Conservation (phyloP, 176 grass and related monocot genomes). For the Olyra latifolia region DNA sequence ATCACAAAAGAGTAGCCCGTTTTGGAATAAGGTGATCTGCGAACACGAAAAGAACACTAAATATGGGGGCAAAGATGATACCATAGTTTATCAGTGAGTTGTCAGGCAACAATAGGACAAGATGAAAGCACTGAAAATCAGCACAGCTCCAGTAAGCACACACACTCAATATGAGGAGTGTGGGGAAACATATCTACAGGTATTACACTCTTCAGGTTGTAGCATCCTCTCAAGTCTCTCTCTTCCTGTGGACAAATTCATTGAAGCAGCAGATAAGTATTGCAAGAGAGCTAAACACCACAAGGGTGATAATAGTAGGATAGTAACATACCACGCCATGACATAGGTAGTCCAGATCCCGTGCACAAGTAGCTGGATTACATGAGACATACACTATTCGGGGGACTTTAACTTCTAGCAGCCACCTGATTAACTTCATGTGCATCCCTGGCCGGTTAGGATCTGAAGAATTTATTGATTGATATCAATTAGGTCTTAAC, state of each 20-base stretch:
- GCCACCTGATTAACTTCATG: conserved; percentile 94
- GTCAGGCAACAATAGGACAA: neutral
- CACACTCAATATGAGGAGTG: conserved; percentile 96
- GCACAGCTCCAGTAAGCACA: conserved; percentile 78
- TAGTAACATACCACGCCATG: conserved; percentile 73
- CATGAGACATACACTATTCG: conserved; percentile 83
- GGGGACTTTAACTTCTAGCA: conserved; percentile 79
- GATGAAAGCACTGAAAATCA: neutral
- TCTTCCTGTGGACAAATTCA: conserved; percentile 50
- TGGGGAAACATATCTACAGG: conserved; percentile 97
- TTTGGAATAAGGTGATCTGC: neutral
- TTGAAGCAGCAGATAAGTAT: conserved; percentile 25
- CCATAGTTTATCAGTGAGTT: neutral
- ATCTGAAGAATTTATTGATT: conserved; percentile 69
- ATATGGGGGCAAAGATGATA: neutral
- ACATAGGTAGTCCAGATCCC: conserved; percentile 92
- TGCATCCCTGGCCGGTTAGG: conserved; percentile 94
- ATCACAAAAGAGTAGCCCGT: neutral
- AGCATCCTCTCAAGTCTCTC: conserved; percentile 65
- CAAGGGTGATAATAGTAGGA: conserved; percentile 1
- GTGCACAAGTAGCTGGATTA: conserved; percentile 87
- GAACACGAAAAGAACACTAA: neutral
- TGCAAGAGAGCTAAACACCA: neutral
- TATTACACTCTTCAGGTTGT: conserved; percentile 62
- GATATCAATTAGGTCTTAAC: neutral